Percentiles rank a stretch among this genome's conserved stretches.
phyloP scores from a whole-genome alignment of 345 rosid genomes.

The Syzygium grande region DNA sequence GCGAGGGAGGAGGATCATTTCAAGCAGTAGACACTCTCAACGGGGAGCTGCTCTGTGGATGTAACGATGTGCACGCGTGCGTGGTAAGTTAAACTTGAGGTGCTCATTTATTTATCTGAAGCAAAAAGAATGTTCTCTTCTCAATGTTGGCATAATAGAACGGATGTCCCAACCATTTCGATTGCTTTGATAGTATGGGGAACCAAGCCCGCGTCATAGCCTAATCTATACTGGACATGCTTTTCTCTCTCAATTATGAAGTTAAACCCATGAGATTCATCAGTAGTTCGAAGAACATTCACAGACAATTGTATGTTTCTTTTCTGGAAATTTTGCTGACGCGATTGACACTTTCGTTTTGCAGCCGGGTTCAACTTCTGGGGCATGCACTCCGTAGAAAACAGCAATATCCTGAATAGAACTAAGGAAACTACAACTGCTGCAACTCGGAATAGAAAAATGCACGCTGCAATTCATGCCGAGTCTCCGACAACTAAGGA shows the following conservation, averaged over 20 bases:
- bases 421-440: neutral
- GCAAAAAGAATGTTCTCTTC: neutral
- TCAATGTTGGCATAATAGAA: neutral
- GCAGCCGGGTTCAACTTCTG: slow-evolving; percentile 40
- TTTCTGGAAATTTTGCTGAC: neutral
- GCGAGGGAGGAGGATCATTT: slow-evolving; percentile 62
- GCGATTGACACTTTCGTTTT: neutral
- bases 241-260: neutral
- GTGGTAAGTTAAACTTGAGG: slow-evolving; percentile 10
- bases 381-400: slow-evolving; percentile 18
- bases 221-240: neutral
- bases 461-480: neutral
- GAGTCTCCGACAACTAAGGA: neutral
- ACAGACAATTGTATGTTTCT: neutral
- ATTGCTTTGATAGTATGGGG: neutral
- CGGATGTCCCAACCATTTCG: neutral
- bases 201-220: neutral
- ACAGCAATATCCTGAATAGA: neutral
- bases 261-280: neutral
- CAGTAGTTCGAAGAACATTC: neutral
- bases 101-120: neutral
- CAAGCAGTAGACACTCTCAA: slow-evolving; percentile 54
- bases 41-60: slow-evolving; percentile 47
- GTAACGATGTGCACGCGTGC: slow-evolving; percentile 31
- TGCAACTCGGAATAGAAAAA: neutral